A percentile compares a stretch with the other conserved stretches of the same genome.
Conservation (phyloP, 257 asterid genomes). For the Scutellaria galericulata region DNA sequence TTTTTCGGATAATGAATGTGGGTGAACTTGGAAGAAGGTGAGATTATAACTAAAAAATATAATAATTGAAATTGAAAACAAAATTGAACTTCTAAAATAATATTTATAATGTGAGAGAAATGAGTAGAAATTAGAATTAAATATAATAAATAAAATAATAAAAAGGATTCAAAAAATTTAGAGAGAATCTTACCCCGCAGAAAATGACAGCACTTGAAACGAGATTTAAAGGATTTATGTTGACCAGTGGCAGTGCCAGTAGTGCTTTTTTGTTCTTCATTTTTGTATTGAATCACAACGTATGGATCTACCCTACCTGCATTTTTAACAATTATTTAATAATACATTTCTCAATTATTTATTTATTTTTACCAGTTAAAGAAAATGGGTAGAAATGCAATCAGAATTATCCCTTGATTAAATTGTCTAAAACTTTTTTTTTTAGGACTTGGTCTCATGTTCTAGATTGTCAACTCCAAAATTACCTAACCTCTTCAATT, state of each 20-base stretch:
- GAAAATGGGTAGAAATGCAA: no score
- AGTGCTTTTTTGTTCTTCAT: constrained; percentile 42
- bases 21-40: no score
- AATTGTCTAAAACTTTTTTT: neutral
- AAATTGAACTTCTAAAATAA: no score
- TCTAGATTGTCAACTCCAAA: neutral
- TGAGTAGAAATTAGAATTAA: neutral
- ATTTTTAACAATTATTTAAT: neutral
- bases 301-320: constrained; percentile 56
- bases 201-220: constrained; percentile 24
- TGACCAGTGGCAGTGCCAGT: constrained; percentile 8
- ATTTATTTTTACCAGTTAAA: no score
- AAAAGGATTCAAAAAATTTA: no score
- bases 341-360: no score
- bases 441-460: neutral
- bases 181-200: constrained; percentile 22
- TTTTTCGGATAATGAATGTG: no score
- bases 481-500: neutral
- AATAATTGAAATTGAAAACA: no score
- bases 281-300: constrained; percentile 46
- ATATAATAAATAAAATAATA: neutral
- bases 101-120: no score
- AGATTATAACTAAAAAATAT: no score
- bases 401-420: neutral
- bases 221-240: constrained; percentile 15